Evolutionary conservation across 257 asterid species (phyloP).

Genomic region (Knoxia roxburghii): DNA sequence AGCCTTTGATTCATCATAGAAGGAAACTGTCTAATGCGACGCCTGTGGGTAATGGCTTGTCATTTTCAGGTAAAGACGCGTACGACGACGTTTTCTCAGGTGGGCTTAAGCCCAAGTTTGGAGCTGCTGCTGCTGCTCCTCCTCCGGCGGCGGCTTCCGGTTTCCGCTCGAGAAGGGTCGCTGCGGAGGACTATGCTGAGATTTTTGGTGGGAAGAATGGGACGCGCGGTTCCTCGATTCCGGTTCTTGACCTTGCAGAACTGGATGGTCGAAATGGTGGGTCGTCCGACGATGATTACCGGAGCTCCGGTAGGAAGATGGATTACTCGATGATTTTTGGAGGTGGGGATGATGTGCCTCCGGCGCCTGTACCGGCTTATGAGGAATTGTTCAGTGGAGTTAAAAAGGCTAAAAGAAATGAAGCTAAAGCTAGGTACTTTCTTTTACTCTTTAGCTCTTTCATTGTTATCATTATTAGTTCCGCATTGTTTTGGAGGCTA

Average conservation of each 20-base stretch:
- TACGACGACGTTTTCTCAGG: conserved; percentile 68
- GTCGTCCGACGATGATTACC: conserved; percentile 30
- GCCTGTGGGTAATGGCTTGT: conserved; percentile 17
- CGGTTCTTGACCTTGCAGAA: conserved; percentile 66
- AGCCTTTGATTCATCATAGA: conserved; percentile 49
- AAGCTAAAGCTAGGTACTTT: conserved; percentile 20
- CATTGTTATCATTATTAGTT: no score
- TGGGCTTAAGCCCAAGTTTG: conserved; percentile 25
- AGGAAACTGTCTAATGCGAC: conserved; percentile 37
- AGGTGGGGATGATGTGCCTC: conserved; percentile 38
- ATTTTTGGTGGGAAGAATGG: conserved; percentile 48
- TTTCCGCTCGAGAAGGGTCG: conserved; percentile 14
- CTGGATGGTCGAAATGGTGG: conserved; percentile 40
- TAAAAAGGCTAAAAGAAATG: conserved; percentile 14
- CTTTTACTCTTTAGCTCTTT: background rate
- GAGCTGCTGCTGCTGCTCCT: conserved; percentile 16
- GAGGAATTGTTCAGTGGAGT: conserved; percentile 46
- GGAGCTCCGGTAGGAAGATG: conserved; percentile 32
- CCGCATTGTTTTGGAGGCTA: background rate
- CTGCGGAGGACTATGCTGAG: conserved; percentile 54
- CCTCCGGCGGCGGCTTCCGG: conserved; percentile 10
- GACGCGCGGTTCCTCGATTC: conserved; percentile 52
- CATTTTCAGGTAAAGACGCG: conserved; percentile 55
- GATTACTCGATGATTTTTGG: conserved; percentile 78
- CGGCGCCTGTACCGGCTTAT: conserved; percentile 28